Evolutionary conservation across 2,329 filamentous ascomycete species (phyloP), one percentile per base, ranked within the genome.

Genomic region (Trichophyton simii): DNA sequence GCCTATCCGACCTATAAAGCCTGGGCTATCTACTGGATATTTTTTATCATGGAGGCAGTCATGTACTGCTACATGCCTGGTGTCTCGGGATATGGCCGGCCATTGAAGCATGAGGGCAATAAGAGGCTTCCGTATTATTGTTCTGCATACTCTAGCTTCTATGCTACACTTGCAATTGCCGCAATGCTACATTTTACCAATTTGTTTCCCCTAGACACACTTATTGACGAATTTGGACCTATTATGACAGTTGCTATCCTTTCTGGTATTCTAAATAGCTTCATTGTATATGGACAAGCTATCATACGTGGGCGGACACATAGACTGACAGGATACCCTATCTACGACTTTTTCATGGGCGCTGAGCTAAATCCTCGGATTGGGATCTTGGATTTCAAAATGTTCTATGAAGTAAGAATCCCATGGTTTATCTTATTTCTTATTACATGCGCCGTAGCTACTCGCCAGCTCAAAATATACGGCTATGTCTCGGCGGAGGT

Each of bases 71-170:
- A 86, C 63, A 83, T 96, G 69, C 94, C 94, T 1, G 94, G 94
- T 65, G 85, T 97, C 64, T 91, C 86, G 76, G 84, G 86, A 63
- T 88, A 90, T 71, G 94, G 94, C 67, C 95, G 96, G 77, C 87
- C 91, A 57, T 83, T 99, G 50, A 83, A 87, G 25, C 88, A 95
- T 71, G 81, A 87, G 69, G 86, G 85, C 62, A 89, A 89, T 69
- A 88, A 91, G 80, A 89, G 95, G 78, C 82, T 99, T 63, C 82
- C 82, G 65, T 99, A 99, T 80, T 96, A 91, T 78, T 97, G 94
- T 82, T 96, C 90, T 52, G 94, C 85, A 64, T 86, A 92, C 68
- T 83, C 80, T 76, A 92, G 88, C 64, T 90, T 95, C 74, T 99
- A 96, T 78, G 82, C 85, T 54, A 97, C 89, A 66, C 87, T 96